phyloP scores from a whole-genome alignment of 2,329 filamentous ascomycete genomes.

The Meredithiella fracta region DNA sequence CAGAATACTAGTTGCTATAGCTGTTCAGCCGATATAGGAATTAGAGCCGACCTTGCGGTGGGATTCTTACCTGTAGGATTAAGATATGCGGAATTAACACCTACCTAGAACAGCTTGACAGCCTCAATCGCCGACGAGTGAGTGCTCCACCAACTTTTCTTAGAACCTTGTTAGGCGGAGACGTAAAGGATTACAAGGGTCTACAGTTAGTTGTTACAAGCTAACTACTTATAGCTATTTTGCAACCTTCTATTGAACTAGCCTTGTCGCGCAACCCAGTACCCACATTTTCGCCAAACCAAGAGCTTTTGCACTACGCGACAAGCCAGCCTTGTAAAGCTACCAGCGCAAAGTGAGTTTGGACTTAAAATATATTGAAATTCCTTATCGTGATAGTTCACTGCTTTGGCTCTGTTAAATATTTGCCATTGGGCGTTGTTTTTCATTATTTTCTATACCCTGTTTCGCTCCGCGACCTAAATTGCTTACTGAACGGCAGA shows the following conservation, averaged over 20 bases:
- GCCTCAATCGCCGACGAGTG: background rate
- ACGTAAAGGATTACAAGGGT: too few relatives aligned
- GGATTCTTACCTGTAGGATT: background rate
- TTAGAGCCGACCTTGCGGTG: background rate
- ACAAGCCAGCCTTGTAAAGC: slow-evolving; percentile 9
- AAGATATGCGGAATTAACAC: background rate
- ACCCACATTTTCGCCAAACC: slow-evolving; percentile 4
- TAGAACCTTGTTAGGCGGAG: background rate
- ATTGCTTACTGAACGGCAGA: background rate
- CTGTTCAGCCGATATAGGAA: slow-evolving; percentile 3
- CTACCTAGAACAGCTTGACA: background rate
- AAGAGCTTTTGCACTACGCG: slow-evolving; percentile 2
- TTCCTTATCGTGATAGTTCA: background rate
- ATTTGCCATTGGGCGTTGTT: background rate
- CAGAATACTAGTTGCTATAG: slow-evolving; percentile 12
- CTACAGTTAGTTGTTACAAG: too few relatives aligned
- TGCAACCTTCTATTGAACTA: background rate
- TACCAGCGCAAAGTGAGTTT: background rate
- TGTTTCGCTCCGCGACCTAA: background rate
- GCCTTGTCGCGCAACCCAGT: slow-evolving; percentile 5
- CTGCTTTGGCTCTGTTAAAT: background rate
- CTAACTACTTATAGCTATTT: background rate
- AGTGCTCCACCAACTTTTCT: background rate
- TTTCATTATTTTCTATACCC: background rate
- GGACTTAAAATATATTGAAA: background rate